These are phyloP conservation scores for Phytophthora sp. DNA, from an alignment of 352 stramenopile genomes.

Conservation along the genomic window DNA sequence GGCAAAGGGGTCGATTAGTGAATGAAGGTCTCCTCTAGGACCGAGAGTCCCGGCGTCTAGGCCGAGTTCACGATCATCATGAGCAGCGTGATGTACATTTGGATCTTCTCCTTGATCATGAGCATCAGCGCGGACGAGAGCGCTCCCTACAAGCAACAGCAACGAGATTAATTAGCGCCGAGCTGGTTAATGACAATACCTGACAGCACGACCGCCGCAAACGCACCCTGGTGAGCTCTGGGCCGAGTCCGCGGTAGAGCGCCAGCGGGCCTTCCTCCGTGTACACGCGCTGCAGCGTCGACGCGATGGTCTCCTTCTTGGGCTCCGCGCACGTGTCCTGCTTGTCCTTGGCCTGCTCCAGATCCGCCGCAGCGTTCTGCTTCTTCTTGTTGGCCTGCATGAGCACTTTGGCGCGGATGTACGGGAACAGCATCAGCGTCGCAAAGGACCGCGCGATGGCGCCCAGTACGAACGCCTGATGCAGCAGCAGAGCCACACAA, in stretches of 20 bases:
- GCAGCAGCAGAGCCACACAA: slow-evolving; percentile 7
- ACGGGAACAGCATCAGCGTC: slow-evolving; percentile 97
- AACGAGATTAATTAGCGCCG: neutral
- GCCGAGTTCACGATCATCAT: slow-evolving; percentile 69
- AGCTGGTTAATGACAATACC: too few species aligned
- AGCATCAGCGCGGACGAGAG: slow-evolving; percentile 96
- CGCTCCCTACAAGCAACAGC: slow-evolving; percentile 74
- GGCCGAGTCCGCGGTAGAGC: slow-evolving; percentile 94
- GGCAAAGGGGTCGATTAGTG: slow-evolving; percentile 1
- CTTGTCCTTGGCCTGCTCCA: slow-evolving; percentile 12
- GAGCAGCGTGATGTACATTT: slow-evolving; percentile 87
- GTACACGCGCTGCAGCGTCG: slow-evolving; percentile 78
- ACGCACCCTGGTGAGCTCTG: slow-evolving; percentile 92
- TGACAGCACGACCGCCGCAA: neutral
- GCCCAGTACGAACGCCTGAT: slow-evolving; percentile 94
- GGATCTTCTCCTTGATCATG: slow-evolving; percentile 98
- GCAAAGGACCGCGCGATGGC: slow-evolving; percentile 94
- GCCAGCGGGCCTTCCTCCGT: slow-evolving; percentile 85
- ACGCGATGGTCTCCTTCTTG: slow-evolving; percentile 84
- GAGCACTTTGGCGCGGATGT: slow-evolving; percentile 96
- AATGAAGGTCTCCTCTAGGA: slow-evolving; percentile 15
- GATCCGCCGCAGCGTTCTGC: slow-evolving; percentile 15
- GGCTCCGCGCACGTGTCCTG: slow-evolving; percentile 9
- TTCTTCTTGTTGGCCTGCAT: slow-evolving; percentile 91
- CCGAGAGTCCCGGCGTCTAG: slow-evolving; percentile 12